Evolutionary conservation across 306 rosid genomes (phyloP).

Genomic region (Sindora glabra): DNA sequence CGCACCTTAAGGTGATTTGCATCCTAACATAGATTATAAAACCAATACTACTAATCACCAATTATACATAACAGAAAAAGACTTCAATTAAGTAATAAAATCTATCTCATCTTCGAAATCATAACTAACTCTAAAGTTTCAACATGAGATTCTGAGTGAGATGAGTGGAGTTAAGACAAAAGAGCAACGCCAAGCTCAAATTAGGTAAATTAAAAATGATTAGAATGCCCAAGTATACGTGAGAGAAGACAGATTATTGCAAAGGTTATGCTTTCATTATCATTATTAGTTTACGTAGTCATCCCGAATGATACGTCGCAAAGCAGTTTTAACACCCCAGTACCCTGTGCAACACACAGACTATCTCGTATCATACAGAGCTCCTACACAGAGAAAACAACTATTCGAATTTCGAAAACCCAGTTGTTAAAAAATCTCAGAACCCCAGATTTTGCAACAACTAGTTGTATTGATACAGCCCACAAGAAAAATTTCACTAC

Average conservation of each 20-base stretch:
- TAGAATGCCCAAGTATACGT: no score
- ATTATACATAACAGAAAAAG: not conserved
- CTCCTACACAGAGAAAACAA: not conserved
- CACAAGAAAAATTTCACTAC: not conserved
- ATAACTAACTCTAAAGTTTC: not conserved
- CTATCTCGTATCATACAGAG: slow-evolving; percentile 1
- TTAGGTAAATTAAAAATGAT: no score
- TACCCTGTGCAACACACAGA: no score
- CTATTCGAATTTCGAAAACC: not conserved
- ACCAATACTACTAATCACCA: no score
- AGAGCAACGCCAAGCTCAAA: no score
- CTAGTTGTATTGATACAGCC: not conserved
- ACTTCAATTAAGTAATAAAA: not conserved
- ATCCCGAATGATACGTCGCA: no score
- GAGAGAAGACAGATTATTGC: not conserved
- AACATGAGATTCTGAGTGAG: no score
- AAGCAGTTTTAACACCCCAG: no score
- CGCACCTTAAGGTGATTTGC: not conserved
- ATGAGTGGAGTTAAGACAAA: no score
- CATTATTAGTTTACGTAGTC: not conserved
- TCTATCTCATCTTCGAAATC: not conserved
- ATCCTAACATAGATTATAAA: not conserved
- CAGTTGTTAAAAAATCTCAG: slow-evolving; percentile 15
- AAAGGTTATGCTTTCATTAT: not conserved
- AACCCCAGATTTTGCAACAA: slow-evolving; percentile 2